Conservation (phyloP, 805 yeast species). For the Wickerhamomyces canadensis region DNA sequence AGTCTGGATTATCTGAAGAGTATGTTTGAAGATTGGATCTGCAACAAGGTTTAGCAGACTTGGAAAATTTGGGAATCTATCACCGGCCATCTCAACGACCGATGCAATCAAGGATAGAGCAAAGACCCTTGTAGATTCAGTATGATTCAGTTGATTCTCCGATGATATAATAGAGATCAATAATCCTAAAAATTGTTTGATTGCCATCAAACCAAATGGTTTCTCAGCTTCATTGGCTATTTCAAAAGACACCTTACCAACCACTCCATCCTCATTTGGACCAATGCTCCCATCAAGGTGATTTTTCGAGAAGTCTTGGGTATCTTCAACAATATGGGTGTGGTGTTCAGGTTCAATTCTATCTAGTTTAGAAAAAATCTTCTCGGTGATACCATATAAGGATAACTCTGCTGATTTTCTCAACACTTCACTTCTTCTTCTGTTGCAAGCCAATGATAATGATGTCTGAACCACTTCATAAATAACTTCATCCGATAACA, state of each 20-base stretch:
- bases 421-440: slow-evolving; percentile 83
- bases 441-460: slow-evolving; percentile 85
- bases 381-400: slow-evolving; percentile 60
- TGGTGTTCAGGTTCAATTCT: slow-evolving; percentile 43
- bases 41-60: slow-evolving; percentile 62
- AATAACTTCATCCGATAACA: slow-evolving; percentile 75
- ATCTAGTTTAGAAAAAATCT: slow-evolving; percentile 57
- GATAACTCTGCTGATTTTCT: slow-evolving; percentile 87
- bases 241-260: slow-evolving; percentile 20
- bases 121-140: slow-evolving; percentile 80
- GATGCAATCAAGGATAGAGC: slow-evolving; percentile 72
- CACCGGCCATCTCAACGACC: slow-evolving; percentile 79
- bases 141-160: slow-evolving; percentile 74
- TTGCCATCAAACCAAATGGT: slow-evolving; percentile 68
- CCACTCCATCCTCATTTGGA: slow-evolving; percentile 43
- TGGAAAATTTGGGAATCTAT: slow-evolving; percentile 51
- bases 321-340: slow-evolving; percentile 37
- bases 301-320: slow-evolving; percentile 40
- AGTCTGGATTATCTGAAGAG: slow-evolving; percentile 72
- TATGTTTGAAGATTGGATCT: slow-evolving; percentile 80
- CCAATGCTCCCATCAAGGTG: slow-evolving; percentile 45
- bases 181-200: slow-evolving; percentile 70
- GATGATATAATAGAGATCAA: slow-evolving; percentile 79
- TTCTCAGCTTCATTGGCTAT: slow-evolving; percentile 22
- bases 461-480: slow-evolving; percentile 90